phyloP scores from a whole-genome alignment of 2,329 filamentous ascomycete genomes.

The Ascochyta fabae region DNA sequence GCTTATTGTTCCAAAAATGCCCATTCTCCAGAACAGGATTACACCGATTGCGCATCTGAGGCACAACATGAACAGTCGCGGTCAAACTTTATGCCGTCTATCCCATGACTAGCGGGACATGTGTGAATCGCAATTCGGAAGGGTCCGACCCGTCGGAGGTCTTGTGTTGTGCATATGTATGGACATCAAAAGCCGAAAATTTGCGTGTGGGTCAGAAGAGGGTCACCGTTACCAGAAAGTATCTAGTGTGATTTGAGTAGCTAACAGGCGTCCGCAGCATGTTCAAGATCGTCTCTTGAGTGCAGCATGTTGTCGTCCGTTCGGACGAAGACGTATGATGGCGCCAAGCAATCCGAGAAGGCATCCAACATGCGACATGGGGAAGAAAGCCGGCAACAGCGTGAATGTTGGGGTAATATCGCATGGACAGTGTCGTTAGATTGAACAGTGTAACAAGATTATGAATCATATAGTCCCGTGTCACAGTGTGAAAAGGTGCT shows the following conservation, averaged over 20 bases:
- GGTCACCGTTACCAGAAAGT: not conserved
- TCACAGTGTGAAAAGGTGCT: not conserved
- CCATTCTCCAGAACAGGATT: not conserved
- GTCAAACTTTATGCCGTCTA: conserved; percentile 5
- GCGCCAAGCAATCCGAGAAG: conserved; percentile 8
- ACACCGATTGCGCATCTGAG: not conserved
- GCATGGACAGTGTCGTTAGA: not conserved
- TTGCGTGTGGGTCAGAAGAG: conserved; percentile 7
- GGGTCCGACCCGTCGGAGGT: conserved; percentile 2
- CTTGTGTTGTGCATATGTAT: not conserved
- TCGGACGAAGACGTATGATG: not conserved
- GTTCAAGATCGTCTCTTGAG: not conserved
- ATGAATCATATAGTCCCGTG: not conserved
- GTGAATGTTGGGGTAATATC: not conserved
- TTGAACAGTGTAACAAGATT: not conserved
- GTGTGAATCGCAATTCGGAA: not conserved
- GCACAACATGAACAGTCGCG: not conserved
- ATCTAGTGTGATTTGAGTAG: not conserved
- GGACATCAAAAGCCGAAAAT: conserved; percentile 1
- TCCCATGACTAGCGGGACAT: not conserved
- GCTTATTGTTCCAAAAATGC: not conserved
- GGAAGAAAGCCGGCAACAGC: not conserved
- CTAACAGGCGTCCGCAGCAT: not conserved
- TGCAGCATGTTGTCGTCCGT: not conserved
- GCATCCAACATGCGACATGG: not conserved